Base-by-base conservation (phyloP, 202 grass and related monocot species). In the Sporobolus alterniflorus region DNA sequence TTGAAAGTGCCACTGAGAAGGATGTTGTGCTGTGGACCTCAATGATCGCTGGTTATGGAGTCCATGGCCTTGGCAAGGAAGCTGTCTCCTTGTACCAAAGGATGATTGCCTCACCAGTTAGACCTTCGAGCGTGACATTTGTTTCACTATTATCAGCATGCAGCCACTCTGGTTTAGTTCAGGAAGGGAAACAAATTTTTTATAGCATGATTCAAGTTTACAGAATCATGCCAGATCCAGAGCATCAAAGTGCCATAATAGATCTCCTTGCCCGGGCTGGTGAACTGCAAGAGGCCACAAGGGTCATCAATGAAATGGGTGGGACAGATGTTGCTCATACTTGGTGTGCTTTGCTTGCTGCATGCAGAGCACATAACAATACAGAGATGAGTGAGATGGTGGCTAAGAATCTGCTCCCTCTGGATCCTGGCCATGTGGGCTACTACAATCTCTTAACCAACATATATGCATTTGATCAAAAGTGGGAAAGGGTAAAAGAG, bases 21-120 rank as follows among this genome's bases (percentile, higher is more conserved):
- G 93, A 93, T 49, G 72, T 88, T 39, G 90, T 91, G 52, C 40
- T 89, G 13, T 96, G 88, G 90, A 83, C 85, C 69, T 90, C 90
- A 40, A 96, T 96, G 90, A 91, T 96, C 8, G 56, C 85, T 77
- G 85, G 87, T 73, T 93, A 93, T 84, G 93, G 93, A 76, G 40
- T 86, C 26, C 90, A 96, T 86, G 93, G 93, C 69, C 82, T 90
- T 77, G 88, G 88, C 34, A 46, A 80, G 49, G 41, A 87, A 78
- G 90, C 90, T 60, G 30, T 91, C 50, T 44, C 55, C 0, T 87
- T 89, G 60, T 96, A 87, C 59, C 68, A 83, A 54, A 74, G 34
- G 26, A 96, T 93, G 93, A 84, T 85, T 31, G 34, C 73, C 46
- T 89, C 86, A 54, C 79, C 76, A 60, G 59, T 93, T 61, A 80